phyloP scores from a whole-genome alignment of 768 basidiomycete genomes.

The Phanerochaete carnosa region DNA sequence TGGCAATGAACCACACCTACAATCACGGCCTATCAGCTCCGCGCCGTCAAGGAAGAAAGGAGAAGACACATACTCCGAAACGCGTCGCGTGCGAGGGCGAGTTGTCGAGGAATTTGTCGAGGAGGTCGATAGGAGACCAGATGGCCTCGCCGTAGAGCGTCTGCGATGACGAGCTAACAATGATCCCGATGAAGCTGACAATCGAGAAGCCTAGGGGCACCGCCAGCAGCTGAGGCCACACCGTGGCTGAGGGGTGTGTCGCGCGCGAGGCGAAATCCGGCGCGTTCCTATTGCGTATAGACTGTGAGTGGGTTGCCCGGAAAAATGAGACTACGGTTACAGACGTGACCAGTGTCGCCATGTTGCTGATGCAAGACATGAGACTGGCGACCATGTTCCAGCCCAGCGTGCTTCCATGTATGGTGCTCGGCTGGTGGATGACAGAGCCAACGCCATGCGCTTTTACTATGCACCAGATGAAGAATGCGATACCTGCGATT shows the following conservation, averaged over 20 bases:
- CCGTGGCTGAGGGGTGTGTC: conserved; percentile 51
- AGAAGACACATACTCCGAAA: conserved; percentile 46
- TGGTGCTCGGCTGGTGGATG: conserved; percentile 55
- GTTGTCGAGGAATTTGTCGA: conserved; percentile 66
- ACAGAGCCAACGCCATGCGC: conserved; percentile 78
- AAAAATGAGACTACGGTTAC: conserved; percentile 18
- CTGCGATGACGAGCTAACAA: conserved; percentile 75
- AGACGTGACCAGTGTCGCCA: conserved; percentile 70
- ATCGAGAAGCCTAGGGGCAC: conserved; percentile 72
- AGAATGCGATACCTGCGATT: conserved; percentile 65
- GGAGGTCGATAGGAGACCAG: conserved; percentile 75
- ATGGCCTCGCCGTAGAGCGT: conserved; percentile 75
- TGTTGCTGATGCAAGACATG: conserved; percentile 79
- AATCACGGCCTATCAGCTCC: not conserved
- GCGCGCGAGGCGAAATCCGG: conserved; percentile 74
- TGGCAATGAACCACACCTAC: conserved; percentile 75
- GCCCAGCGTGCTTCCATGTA: conserved; percentile 64
- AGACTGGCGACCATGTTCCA: conserved; percentile 75
- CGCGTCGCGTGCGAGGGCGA: conserved; percentile 60
- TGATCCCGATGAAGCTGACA: conserved; percentile 77
- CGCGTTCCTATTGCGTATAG: conserved; percentile 48
- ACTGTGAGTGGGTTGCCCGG: not conserved
- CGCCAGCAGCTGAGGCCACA: conserved; percentile 65
- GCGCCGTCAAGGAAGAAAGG: not conserved
- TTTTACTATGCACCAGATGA: conserved; percentile 76